Evolutionary conservation across 441 rosid species (phyloP).

Genomic region (Mallotus repandus): DNA sequence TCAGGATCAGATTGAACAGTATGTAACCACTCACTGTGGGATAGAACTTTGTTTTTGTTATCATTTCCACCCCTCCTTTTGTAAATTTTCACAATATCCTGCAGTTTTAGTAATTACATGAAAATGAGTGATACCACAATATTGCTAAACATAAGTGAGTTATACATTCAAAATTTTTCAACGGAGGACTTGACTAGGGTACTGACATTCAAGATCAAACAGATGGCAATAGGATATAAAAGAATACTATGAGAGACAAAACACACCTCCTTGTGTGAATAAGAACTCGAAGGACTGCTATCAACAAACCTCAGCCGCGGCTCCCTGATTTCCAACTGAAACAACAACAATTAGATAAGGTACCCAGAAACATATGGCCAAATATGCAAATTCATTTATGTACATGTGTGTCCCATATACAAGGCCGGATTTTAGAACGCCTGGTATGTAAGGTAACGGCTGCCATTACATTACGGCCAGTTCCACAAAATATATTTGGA

Average conservation of each 20-base stretch:
- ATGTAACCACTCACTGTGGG: slow-evolving; percentile 86
- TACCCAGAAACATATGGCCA: slow-evolving; percentile 2
- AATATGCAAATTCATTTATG: neutral
- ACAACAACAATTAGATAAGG: slow-evolving; percentile 32
- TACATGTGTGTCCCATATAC: neutral
- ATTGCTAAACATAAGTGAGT: neutral
- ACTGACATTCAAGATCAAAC: slow-evolving; percentile 9
- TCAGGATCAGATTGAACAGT: slow-evolving; percentile 89
- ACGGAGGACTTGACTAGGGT: slow-evolving; percentile 17
- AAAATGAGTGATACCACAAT: slow-evolving; percentile 17
- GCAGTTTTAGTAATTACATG: slow-evolving; percentile 30
- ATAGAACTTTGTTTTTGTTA: slow-evolving; percentile 43
- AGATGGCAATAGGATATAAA: neutral
- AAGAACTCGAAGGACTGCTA: slow-evolving; percentile 77
- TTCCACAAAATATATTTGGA: neutral
- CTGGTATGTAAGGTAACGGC: too few relatives aligned
- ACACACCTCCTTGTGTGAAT: slow-evolving; percentile 83
- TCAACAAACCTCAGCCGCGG: slow-evolving; percentile 78
- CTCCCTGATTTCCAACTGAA: slow-evolving; percentile 82
- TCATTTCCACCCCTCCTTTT: slow-evolving; percentile 92
- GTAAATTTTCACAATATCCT: slow-evolving; percentile 70
- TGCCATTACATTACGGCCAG: neutral
- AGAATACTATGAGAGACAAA: slow-evolving; percentile 9
- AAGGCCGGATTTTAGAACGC: neutral
- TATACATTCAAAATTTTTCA: slow-evolving; percentile 1